Percentiles rank a stretch among this genome's conserved stretches.
These are phyloP conservation scores for Sporothrix euskadiensis DNA, from an alignment of 2,329 filamentous ascomycete genomes.

Conservation along the genomic window DNA sequence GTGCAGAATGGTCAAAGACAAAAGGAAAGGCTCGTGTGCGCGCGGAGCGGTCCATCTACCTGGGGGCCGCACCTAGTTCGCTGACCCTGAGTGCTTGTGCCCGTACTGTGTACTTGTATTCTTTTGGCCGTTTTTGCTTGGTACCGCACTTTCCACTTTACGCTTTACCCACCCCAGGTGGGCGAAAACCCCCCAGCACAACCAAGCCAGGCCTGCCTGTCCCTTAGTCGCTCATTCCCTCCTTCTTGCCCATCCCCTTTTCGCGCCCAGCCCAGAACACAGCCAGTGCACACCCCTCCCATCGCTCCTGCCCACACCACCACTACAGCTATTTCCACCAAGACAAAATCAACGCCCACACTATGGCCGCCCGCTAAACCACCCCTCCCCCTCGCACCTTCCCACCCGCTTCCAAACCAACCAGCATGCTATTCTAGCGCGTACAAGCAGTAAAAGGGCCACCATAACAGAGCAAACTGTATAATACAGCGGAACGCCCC, in stretches of 20 bases:
- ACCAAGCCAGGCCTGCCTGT: constrained; percentile 6
- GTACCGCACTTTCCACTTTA: background rate
- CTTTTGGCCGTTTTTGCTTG: background rate
- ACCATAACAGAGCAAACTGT: constrained; percentile 9
- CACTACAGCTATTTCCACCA: background rate
- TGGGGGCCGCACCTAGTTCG: constrained; percentile 29
- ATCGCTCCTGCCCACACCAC: constrained; percentile 18
- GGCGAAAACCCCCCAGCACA: background rate
- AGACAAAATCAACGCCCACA: background rate
- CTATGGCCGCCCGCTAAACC: constrained; percentile 12
- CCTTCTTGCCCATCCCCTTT: background rate
- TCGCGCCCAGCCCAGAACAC: constrained; percentile 11
- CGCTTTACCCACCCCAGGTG: background rate
- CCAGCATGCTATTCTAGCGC: constrained; percentile 5
- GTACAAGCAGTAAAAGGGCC: background rate
- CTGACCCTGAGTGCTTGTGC: constrained; percentile 24
- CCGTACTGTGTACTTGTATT: constrained; percentile 20
- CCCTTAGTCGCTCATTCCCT: constrained; percentile 14
- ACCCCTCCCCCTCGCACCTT: constrained; percentile 20
- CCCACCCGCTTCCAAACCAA: background rate
- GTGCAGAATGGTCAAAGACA: background rate
- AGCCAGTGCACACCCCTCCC: constrained; percentile 15
- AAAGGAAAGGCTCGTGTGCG: constrained; percentile 6
- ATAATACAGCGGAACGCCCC: constrained; percentile 30
- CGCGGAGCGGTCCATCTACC: constrained; percentile 32